Conservation (phyloP, 805 yeast species). For the Vanderwaltozyma polyspora region DNA sequence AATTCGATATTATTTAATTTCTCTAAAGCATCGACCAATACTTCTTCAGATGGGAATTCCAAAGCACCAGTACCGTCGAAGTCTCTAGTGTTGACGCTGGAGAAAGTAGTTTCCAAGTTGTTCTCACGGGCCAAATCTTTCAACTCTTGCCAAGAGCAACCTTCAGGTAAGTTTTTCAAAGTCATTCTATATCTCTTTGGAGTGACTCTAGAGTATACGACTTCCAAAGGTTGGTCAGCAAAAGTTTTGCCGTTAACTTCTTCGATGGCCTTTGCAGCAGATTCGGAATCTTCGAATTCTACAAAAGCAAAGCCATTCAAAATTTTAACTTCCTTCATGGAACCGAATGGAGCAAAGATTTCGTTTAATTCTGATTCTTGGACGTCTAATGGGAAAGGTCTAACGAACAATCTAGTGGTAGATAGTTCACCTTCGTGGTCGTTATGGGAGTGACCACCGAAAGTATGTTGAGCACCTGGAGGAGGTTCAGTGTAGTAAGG, state of each 20-base stretch:
- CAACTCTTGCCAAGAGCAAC: slow-evolving; percentile 77
- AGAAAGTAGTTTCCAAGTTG: slow-evolving; percentile 52
- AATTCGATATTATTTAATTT: slow-evolving; percentile 61
- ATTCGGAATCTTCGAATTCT: slow-evolving; percentile 64
- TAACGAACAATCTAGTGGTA: slow-evolving; percentile 41
- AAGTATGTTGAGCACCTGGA: slow-evolving; percentile 4
- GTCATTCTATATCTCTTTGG: slow-evolving; percentile 67
- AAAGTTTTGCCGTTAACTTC: slow-evolving; percentile 62
- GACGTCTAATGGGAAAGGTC: slow-evolving; percentile 50
- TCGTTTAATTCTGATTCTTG: slow-evolving; percentile 54
- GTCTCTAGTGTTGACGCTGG: slow-evolving; percentile 36
- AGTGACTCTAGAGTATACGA: slow-evolving; percentile 34
- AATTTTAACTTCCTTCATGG: slow-evolving; percentile 54
- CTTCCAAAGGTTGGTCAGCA: slow-evolving; percentile 40
- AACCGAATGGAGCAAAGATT: slow-evolving; percentile 55
- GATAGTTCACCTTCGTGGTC: slow-evolving; percentile 30
- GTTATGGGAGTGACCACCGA: slow-evolving; percentile 5
- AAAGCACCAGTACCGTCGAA: slow-evolving; percentile 37
- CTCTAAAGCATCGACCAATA: slow-evolving; percentile 62
- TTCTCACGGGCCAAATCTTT: slow-evolving; percentile 83
- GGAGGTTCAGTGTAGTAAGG: slow-evolving; percentile 16
- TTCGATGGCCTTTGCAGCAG: slow-evolving; percentile 65
- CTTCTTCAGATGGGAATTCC: slow-evolving; percentile 51
- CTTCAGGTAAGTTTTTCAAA: slow-evolving; percentile 59
- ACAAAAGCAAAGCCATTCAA: slow-evolving; percentile 84